A percentile compares a stretch with the other conserved stretches of the same genome.
phyloP scores from a whole-genome alignment of 1,284 basidiomycete species.

The Fomes fomentarius region DNA sequence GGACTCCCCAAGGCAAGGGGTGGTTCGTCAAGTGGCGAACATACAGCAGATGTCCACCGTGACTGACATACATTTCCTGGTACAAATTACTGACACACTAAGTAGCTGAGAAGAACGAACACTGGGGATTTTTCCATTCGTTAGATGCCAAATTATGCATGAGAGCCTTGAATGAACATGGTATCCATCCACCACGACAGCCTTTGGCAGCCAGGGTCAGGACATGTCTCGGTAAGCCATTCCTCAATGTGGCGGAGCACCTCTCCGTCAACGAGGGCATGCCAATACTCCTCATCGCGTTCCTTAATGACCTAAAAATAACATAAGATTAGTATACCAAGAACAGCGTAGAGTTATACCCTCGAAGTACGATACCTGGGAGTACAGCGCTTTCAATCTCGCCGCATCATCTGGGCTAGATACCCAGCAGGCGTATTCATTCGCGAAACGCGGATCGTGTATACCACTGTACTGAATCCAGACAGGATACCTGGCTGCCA shows the following conservation, averaged over 20 bases:
- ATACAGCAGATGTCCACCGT: too few species aligned
- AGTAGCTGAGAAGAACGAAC: too few species aligned
- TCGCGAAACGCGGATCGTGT: neutral
- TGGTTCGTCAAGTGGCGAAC: too few species aligned
- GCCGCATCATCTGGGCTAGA: conserved; percentile 1
- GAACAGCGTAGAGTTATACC: too few species aligned
- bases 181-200: conserved; percentile 4
- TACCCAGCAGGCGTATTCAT: neutral
- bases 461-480: conserved; percentile 15
- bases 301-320: neutral
- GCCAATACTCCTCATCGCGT: conserved; percentile 8
- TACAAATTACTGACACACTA: too few species aligned
- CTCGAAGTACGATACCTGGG: conserved; percentile 1
- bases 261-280: conserved; percentile 10
- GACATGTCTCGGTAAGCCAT: neutral
- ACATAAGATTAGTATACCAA: too few species aligned
- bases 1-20: too few species aligned
- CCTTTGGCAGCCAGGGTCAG: neutral
- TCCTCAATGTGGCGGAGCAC: conserved; percentile 3
- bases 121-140: too few species aligned
- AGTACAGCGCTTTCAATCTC: conserved; percentile 1
- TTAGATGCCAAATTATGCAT: too few species aligned
- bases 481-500: neutral
- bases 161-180: too few species aligned
- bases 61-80: too few species aligned